Evolutionary conservation across 129 eudicot genomes (phyloP).

Genomic region (Tagetes erecta): DNA sequence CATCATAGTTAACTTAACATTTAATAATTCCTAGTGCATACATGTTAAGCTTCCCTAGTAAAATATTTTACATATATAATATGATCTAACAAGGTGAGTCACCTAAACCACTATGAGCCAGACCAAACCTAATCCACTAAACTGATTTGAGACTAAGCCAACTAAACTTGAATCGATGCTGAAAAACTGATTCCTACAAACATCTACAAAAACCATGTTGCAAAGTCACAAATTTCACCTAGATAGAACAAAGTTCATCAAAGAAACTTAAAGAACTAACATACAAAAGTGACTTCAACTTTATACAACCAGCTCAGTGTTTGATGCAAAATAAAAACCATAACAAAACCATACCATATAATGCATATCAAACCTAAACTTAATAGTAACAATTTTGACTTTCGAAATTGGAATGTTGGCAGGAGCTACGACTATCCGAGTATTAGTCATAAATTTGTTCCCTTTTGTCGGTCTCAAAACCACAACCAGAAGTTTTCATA

Average conservation of each 20-base stretch:
- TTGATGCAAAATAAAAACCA: constrained; percentile 1
- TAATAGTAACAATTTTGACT: constrained; percentile 6
- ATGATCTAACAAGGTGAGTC: neutral
- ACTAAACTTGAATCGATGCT: neutral
- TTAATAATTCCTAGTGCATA: neutral
- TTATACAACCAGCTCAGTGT: neutral
- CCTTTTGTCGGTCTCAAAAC: neutral
- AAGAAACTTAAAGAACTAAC: neutral
- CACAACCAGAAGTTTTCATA: neutral
- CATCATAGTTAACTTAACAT: neutral
- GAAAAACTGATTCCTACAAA: neutral
- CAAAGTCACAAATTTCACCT: neutral
- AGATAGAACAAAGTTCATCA: neutral
- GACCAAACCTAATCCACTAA: neutral
- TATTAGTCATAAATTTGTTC: constrained; percentile 10
- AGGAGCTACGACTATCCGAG: neutral
- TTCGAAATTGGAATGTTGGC: constrained; percentile 2
- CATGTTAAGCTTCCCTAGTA: neutral
- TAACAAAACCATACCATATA: neutral
- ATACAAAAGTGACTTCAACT: constrained; percentile 7
- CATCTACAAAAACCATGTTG: neutral
- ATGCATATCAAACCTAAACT: constrained; percentile 5
- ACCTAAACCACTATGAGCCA: neutral
- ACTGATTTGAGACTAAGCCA: neutral
- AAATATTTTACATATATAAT: neutral